Percentiles rank a stretch among this genome's conserved stretches.
Evolutionary conservation across 2,329 filamentous ascomycete species (phyloP).

Genomic region (Bipolaris cookei): DNA sequence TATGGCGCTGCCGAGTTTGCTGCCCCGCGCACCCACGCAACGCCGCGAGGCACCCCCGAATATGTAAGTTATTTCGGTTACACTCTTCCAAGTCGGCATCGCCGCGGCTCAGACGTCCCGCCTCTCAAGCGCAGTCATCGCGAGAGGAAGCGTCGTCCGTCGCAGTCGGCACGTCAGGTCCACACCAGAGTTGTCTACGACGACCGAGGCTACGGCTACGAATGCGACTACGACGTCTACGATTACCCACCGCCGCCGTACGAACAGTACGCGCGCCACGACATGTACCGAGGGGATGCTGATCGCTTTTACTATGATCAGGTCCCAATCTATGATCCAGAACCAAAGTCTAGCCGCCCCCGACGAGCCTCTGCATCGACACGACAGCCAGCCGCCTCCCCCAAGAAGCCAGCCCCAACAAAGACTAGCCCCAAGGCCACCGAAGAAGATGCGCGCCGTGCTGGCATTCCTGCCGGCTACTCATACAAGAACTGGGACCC

Average conservation of each 20-base stretch:
- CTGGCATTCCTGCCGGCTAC: conserved; percentile 84
- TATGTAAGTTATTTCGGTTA: conserved; percentile 69
- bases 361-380: conserved; percentile 63
- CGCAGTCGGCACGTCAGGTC: conserved; percentile 61
- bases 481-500: conserved; percentile 99
- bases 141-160: conserved; percentile 58
- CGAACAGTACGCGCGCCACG: conserved; percentile 58
- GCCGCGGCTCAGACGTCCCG: conserved; percentile 47
- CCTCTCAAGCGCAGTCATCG: conserved; percentile 51
- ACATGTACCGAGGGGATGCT: conserved; percentile 61
- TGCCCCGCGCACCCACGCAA: conserved; percentile 51
- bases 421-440: conserved; percentile 59
- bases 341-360: conserved; percentile 55
- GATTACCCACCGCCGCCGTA: conserved; percentile 57
- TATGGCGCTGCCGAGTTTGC: conserved; percentile 51
- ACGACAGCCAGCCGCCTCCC: conserved; percentile 48
- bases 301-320: conserved; percentile 60
- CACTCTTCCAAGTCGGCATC: conserved; percentile 51
- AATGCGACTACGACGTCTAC: conserved; percentile 54
- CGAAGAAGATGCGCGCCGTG: conserved; percentile 67
- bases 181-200: conserved; percentile 64
- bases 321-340: conserved; percentile 55
- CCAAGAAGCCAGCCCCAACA: conserved; percentile 42
- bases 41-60: conserved; percentile 63
- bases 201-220: conserved; percentile 57